Percentiles rank a stretch among this genome's conserved stretches.
phyloP scores from a whole-genome alignment of 2,329 filamentous ascomycete genomes.

The Teratosphaeria viscida region DNA sequence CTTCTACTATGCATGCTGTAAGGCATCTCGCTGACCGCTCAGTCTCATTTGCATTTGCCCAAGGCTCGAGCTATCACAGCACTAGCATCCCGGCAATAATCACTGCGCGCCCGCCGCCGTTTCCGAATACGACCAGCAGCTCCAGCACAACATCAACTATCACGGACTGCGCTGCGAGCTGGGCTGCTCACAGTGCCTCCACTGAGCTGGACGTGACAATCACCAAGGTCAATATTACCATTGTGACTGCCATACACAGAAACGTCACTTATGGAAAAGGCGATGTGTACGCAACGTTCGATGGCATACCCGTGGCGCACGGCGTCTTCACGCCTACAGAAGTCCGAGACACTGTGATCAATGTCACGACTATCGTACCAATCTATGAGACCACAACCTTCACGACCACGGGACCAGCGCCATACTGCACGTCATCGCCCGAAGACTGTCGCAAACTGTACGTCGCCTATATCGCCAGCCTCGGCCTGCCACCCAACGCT shows the following conservation, averaged over 20 bases:
- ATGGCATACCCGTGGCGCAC: conserved; percentile 8
- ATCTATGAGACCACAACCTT: background rate
- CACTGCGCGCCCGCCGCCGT: background rate
- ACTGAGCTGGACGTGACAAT: background rate
- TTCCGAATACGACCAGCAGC: background rate
- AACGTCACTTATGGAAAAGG: conserved; percentile 9
- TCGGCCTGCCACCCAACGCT: conserved; percentile 9
- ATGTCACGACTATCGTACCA: conserved; percentile 3
- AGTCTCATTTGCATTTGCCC: background rate
- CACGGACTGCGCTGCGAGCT: background rate
- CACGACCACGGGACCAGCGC: background rate
- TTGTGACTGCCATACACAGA: background rate
- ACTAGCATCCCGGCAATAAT: background rate
- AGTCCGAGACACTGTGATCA: conserved; percentile 5
- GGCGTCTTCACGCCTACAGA: conserved; percentile 10
- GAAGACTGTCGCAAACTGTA: conserved; percentile 11
- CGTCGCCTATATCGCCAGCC: conserved; percentile 10
- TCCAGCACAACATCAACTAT: background rate
- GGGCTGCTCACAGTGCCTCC: background rate
- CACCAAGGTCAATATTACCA: background rate
- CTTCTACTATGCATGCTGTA: background rate
- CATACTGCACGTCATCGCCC: conserved; percentile 3
- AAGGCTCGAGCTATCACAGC: background rate
- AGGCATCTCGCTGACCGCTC: background rate
- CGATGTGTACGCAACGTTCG: conserved; percentile 11